These are phyloP conservation scores for Thelephora ganbajun DNA, from an alignment of 768 basidiomycete genomes.

Conservation along the genomic window DNA sequence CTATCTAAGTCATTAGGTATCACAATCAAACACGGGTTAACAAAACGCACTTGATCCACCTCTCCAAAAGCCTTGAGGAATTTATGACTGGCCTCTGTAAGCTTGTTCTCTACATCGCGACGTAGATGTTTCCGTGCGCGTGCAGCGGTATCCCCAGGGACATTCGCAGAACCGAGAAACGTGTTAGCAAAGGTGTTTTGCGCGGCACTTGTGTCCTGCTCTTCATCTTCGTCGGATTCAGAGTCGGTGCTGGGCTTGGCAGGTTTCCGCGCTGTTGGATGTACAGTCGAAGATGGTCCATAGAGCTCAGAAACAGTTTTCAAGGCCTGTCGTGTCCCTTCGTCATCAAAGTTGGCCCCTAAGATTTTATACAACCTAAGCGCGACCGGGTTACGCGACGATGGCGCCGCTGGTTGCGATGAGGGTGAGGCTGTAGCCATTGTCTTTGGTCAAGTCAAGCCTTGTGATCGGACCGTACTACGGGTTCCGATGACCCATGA, in stretches of 20 bases:
- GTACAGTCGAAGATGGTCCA: slow-evolving; percentile 16
- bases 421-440: slow-evolving; percentile 7
- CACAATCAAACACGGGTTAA: background rate
- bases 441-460: background rate
- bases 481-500: background rate
- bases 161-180: slow-evolving; percentile 19
- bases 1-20: slow-evolving; percentile 25
- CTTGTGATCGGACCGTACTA: background rate
- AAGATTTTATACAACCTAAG: slow-evolving; percentile 84
- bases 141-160: slow-evolving; percentile 52
- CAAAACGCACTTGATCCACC: slow-evolving; percentile 70
- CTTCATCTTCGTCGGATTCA: slow-evolving; percentile 20
- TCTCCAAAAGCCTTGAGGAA: slow-evolving; percentile 79
- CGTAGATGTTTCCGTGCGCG: slow-evolving; percentile 68
- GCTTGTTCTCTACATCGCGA: slow-evolving; percentile 71
- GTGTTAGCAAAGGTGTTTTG: slow-evolving; percentile 7
- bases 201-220: slow-evolving; percentile 11
- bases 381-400: slow-evolving; percentile 60
- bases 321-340: slow-evolving; percentile 67
- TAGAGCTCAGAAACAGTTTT: slow-evolving; percentile 77
- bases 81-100: slow-evolving; percentile 68
- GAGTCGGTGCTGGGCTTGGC: slow-evolving; percentile 18
- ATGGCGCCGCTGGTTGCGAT: slow-evolving; percentile 10
- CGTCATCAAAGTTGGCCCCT: slow-evolving; percentile 66
- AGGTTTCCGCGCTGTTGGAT: slow-evolving; percentile 16